Evolutionary conservation across 169 alveolate species (phyloP).

Genomic region (Cytauxzoon felis): DNA sequence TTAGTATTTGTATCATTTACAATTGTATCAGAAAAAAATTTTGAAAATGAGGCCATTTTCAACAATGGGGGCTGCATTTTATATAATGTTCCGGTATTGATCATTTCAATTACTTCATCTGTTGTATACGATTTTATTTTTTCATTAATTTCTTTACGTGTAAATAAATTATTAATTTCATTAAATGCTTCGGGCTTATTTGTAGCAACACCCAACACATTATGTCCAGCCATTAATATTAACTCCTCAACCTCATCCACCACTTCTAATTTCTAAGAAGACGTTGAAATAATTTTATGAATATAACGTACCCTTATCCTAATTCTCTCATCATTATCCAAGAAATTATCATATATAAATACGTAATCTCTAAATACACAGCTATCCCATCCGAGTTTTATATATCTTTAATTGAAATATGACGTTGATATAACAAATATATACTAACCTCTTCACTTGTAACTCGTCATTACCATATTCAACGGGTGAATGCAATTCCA

Average conservation of each 20-base stretch:
- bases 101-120: conserved; percentile 38
- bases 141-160: neutral
- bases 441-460: conserved; percentile 28
- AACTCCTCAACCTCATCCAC: conserved; percentile 53
- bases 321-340: conserved; percentile 24
- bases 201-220: conserved; percentile 22
- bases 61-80: conserved; percentile 36
- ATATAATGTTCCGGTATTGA: conserved; percentile 11
- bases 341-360: conserved; percentile 15
- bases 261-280: conserved; percentile 23
- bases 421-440: neutral
- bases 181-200: conserved; percentile 3
- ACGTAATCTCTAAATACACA: conserved; percentile 19
- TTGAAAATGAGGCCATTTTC: conserved; percentile 13
- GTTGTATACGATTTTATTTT: conserved; percentile 18
- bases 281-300: neutral
- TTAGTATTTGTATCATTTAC: too few relatives aligned
- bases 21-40: neutral
- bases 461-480: conserved; percentile 19
- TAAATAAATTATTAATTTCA: conserved; percentile 1
- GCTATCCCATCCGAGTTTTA: conserved; percentile 37
- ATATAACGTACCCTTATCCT: conserved; percentile 19
- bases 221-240: conserved; percentile 29
- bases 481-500: neutral
- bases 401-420: too few relatives aligned